Evolutionary conservation across 2,329 filamentous ascomycete species (phyloP).

Genomic region (Ophiostoma ips): DNA sequence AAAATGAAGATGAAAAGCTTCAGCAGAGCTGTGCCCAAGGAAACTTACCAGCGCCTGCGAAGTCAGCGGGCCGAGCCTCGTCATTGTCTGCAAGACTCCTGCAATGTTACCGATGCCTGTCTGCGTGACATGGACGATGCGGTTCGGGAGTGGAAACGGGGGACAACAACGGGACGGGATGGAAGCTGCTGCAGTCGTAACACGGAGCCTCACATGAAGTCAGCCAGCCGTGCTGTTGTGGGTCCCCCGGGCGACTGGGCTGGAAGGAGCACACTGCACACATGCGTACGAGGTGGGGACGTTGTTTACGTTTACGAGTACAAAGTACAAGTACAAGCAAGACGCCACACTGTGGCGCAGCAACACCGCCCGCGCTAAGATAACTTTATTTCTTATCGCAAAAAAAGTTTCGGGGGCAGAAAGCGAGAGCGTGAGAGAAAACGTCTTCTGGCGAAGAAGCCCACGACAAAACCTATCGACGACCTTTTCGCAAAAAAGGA

Average conservation of each 20-base stretch:
- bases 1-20: not conserved
- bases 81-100: conserved; percentile 26
- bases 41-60: conserved; percentile 39
- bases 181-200: not conserved
- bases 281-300: too few species aligned
- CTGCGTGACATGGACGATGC: conserved; percentile 1
- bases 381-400: conserved; percentile 22
- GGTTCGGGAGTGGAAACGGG: not conserved
- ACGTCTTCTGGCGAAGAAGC: not conserved
- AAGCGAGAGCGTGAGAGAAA: too few species aligned
- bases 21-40: too few species aligned
- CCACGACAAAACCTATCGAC: not conserved
- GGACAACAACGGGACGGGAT: not conserved
- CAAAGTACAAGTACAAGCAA: not conserved
- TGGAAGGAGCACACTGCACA: too few species aligned
- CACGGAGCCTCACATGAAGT: not conserved
- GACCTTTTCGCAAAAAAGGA: too few species aligned
- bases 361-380: conserved; percentile 21
- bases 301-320: too few species aligned
- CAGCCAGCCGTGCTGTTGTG: not conserved
- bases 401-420: conserved; percentile 14
- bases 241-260: not conserved
- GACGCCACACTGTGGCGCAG: conserved; percentile 1
- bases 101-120: not conserved
- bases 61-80: conserved; percentile 40